Conservation (phyloP, 106 monocot species). For the Dendrobium huoshanense region DNA sequence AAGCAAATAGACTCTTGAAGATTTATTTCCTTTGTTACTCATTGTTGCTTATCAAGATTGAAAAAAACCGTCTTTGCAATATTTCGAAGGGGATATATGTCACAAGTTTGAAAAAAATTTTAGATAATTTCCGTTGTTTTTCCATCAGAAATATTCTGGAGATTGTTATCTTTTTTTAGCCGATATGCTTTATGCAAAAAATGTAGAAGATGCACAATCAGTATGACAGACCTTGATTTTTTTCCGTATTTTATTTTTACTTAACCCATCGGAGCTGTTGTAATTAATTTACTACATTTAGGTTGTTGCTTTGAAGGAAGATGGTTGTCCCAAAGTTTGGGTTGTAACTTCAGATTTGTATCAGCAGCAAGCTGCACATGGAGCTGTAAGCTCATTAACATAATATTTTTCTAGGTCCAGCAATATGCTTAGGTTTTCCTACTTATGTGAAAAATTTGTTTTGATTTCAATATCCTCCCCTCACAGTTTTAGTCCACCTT, state of each 20-base stretch:
- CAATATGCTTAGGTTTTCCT: background rate
- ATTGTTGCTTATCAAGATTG: background rate
- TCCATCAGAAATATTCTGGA: background rate
- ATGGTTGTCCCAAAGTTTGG: conserved; percentile 85
- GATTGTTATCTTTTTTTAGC: background rate
- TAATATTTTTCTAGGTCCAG: background rate
- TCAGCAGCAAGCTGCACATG: conserved; percentile 80
- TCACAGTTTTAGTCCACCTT: background rate
- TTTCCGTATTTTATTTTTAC: background rate
- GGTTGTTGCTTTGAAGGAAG: conserved; percentile 66
- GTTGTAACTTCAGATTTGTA: conserved; percentile 84
- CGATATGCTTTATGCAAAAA: background rate
- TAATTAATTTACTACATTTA: conserved; percentile 7
- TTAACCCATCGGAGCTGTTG: background rate
- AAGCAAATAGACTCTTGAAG: background rate
- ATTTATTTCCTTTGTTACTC: background rate
- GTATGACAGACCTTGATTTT: background rate
- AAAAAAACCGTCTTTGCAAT: background rate
- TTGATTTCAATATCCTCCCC: background rate
- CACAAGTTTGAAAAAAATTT: background rate
- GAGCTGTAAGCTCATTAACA: conserved; percentile 44
- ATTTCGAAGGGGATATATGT: background rate
- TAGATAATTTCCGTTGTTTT: background rate
- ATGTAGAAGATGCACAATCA: background rate
- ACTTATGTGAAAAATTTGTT: background rate